Base-by-base conservation (phyloP, 495 filamentous ascomycete genomes). In the Podospora pseudoanserina region DNA sequence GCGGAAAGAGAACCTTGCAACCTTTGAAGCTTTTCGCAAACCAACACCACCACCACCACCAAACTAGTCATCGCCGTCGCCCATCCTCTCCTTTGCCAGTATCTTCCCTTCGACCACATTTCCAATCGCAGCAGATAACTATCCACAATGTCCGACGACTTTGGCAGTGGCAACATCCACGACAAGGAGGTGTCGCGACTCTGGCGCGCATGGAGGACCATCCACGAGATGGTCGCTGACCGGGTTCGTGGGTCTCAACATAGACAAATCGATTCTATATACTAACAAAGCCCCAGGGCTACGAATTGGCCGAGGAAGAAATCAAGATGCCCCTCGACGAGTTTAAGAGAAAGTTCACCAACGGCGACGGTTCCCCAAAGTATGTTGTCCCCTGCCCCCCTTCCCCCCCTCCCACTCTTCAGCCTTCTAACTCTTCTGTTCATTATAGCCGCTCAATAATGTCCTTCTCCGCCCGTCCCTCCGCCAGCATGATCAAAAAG, bases 241-340 rank as follows among this genome's bases (percentile, higher is more conserved):
- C 83, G 92, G 71, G 91, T 94, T 83, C 64, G 86, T 72, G 49
- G 55, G 30, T 49, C 54, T 15, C 19, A 13, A 27, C 18, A 28
- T n/a, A 16, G 13, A 53, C 32, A 53, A 54, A 13, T 56, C 19
- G 20, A 5, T 7, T 26, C 56, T 58, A 64, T 62, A 16, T 32
- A 23, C 58, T 28, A 39, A 27, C 30, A 49, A 18, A 64, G 20
- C 28, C 23, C 11, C 59, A 97, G 93, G 94, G 94, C 70, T 99
- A 99, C 81, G 90, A 96, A 75, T 83, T 99, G 20, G 83, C 92
- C 28, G 92, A 97, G 61, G 90, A 93, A 28, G 95, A 99, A 85
- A 85, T 96, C 66, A 85, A 86, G 73, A 90, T 97, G 71, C 84
- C 90, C 2, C 88, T 97, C 18, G 84, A 88, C 7, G 85, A 90